These are phyloP conservation scores for Colletotrichum sp. DNA, from an alignment of 2,329 filamentous ascomycete species.

Conservation along the genomic window DNA sequence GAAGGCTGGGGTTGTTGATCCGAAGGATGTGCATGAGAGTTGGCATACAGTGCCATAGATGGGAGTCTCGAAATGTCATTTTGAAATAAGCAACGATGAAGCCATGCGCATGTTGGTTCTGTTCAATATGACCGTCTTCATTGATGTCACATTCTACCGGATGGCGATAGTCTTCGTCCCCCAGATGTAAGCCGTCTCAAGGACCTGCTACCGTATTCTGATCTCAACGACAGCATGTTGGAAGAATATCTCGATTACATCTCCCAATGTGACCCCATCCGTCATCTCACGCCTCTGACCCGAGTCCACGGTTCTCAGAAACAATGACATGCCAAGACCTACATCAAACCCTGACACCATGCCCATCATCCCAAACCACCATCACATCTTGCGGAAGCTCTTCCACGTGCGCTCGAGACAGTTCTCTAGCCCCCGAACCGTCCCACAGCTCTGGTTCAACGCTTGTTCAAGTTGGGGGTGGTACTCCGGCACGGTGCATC, in stretches of 20 bases:
- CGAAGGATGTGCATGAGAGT: slow-evolving; percentile 68
- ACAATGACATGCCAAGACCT: neutral
- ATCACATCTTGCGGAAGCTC: neutral
- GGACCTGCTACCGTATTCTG: fast-evolving
- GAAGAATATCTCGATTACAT: fast-evolving
- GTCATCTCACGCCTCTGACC: fast-evolving
- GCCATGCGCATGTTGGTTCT: no score
- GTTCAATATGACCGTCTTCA: neutral
- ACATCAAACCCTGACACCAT: neutral
- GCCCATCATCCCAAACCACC: neutral
- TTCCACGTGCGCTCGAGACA: neutral
- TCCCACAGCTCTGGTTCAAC: neutral
- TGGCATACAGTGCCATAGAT: slow-evolving; percentile 61
- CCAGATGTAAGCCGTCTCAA: neutral
- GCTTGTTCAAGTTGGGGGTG: neutral
- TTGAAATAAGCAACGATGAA: neutral
- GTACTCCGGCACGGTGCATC: neutral
- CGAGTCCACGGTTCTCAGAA: neutral
- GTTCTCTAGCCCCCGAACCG: neutral
- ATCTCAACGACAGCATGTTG: neutral
- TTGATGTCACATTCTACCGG: fast-evolving
- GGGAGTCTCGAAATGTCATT: neutral
- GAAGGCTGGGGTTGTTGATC: slow-evolving; percentile 59
- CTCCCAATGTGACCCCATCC: fast-evolving
- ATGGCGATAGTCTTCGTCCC: neutral